Evolutionary conservation across 208 protist genomes (phyloP).

Genomic region (Kentomonas sorsogonicus): DNA sequence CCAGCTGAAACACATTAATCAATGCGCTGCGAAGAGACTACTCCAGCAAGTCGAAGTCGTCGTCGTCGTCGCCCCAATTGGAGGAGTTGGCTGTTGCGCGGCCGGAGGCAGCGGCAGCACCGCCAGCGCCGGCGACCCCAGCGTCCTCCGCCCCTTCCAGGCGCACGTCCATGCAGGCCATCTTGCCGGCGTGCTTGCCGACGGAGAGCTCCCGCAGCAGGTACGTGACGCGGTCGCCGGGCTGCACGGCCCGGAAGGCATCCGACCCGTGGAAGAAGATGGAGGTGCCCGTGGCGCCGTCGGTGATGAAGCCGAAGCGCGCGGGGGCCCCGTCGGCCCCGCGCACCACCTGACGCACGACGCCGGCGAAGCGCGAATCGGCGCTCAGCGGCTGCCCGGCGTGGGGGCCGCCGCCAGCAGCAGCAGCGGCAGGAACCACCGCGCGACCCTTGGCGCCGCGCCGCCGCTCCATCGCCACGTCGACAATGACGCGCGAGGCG

Average conservation of each 20-base stretch:
- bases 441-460: conserved; percentile 8
- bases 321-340: too few species aligned
- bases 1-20: too few species aligned
- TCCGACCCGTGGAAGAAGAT: conserved; percentile 76
- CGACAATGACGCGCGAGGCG: conserved; percentile 50
- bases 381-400: conserved; percentile 19
- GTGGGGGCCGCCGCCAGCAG: too few species aligned
- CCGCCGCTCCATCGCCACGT: conserved; percentile 27
- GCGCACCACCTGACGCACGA: conserved; percentile 42
- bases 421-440: conserved; percentile 5
- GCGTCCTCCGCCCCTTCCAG: background rate
- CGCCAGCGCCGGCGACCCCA: conserved; percentile 1
- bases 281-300: conserved; percentile 60
- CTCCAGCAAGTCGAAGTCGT: conserved; percentile 39
- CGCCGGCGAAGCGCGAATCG: conserved; percentile 31
- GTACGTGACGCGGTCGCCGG: conserved; percentile 59
- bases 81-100: too few species aligned
- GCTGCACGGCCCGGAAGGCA: conserved; percentile 15
- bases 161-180: conserved; percentile 46
- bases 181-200: conserved; percentile 68
- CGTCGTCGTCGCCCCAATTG: conserved; percentile 24
- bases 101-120: background rate
- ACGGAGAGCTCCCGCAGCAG: conserved; percentile 38
- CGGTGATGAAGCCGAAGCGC: conserved; percentile 64
- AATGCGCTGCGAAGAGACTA: too few species aligned